These are phyloP conservation scores for Ascocoryne sarcoides DNA, from an alignment of 2,329 filamentous ascomycete species.

Conservation along the genomic window DNA sequence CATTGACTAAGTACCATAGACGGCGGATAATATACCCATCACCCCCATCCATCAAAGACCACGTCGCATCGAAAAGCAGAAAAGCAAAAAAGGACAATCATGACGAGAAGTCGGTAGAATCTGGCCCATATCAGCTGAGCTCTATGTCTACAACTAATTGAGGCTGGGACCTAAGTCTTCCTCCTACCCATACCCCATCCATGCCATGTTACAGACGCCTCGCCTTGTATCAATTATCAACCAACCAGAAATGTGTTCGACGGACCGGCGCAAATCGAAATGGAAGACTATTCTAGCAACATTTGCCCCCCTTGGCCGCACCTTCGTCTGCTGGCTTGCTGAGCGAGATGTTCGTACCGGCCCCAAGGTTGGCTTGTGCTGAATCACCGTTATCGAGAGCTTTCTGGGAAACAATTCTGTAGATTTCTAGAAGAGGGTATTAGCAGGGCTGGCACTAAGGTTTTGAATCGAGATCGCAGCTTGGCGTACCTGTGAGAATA, in stretches of 20 bases:
- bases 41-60: background rate
- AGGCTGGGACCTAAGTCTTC: background rate
- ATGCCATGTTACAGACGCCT: background rate
- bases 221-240: background rate
- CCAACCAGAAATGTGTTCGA: background rate
- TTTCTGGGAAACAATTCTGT: slow-evolving; percentile 98
- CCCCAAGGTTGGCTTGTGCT: slow-evolving; percentile 68
- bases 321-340: slow-evolving; percentile 73
- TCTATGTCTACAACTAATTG: background rate
- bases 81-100: background rate
- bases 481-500: slow-evolving; percentile 79
- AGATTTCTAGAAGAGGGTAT: slow-evolving; percentile 86
- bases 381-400: slow-evolving; percentile 84
- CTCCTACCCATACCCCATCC: background rate
- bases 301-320: slow-evolving; percentile 70
- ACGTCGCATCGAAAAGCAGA: background rate
- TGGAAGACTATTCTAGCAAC: slow-evolving; percentile 47
- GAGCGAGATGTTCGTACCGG: slow-evolving; percentile 76
- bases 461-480: no score
- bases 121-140: background rate
- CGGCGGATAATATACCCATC: background rate
- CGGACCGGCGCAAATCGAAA: background rate
- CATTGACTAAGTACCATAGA: slow-evolving; percentile 12
- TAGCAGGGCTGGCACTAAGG: no score
- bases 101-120: background rate